Percentiles rank a stretch among this genome's conserved stretches.
phyloP scores from a whole-genome alignment of 2,329 filamentous ascomycete species.

The Aspergillus intermedius region DNA sequence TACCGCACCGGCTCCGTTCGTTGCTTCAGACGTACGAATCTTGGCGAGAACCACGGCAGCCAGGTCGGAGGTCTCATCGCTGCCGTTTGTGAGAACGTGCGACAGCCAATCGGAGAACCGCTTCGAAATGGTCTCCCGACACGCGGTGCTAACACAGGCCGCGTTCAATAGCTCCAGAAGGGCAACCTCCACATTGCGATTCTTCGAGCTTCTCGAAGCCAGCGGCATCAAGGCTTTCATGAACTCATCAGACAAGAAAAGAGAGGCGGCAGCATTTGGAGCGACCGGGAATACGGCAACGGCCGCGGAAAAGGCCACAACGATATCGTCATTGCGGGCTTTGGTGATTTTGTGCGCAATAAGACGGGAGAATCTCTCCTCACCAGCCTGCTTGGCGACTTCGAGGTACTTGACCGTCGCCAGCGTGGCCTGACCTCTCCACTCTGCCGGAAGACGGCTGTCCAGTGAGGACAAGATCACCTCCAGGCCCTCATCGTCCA shows the following conservation, averaged over 20 bases:
- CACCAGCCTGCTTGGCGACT: constrained; percentile 63
- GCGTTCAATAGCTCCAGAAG: constrained; percentile 85
- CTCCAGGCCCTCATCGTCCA: constrained; percentile 69
- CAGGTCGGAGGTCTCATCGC: constrained; percentile 44
- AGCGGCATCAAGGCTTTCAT: constrained; percentile 67
- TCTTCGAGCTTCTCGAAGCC: constrained; percentile 75
- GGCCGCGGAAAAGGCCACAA: constrained; percentile 89
- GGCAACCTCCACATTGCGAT: constrained; percentile 75
- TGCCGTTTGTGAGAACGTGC: constrained; percentile 69
- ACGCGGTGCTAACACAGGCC: constrained; percentile 77
- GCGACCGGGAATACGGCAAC: constrained; percentile 81
- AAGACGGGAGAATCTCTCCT: constrained; percentile 64
- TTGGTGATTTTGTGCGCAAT: constrained; percentile 65
- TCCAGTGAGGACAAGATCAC: constrained; percentile 83
- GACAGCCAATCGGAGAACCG: constrained; percentile 84
- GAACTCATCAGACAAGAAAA: constrained; percentile 88
- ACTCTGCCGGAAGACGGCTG: constrained; percentile 64
- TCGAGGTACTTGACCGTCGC: constrained; percentile 79
- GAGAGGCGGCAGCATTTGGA: constrained; percentile 63
- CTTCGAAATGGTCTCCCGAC: constrained; percentile 75
- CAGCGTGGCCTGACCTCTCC: constrained; percentile 75
- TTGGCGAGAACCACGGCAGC: constrained; percentile 74
- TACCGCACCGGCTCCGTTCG: constrained; percentile 2
- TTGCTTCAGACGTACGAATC: constrained; percentile 34
- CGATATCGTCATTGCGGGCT: constrained; percentile 78